Conservation (phyloP, 1,284 basidiomycete genomes). For the Cryptococcus sp. region DNA sequence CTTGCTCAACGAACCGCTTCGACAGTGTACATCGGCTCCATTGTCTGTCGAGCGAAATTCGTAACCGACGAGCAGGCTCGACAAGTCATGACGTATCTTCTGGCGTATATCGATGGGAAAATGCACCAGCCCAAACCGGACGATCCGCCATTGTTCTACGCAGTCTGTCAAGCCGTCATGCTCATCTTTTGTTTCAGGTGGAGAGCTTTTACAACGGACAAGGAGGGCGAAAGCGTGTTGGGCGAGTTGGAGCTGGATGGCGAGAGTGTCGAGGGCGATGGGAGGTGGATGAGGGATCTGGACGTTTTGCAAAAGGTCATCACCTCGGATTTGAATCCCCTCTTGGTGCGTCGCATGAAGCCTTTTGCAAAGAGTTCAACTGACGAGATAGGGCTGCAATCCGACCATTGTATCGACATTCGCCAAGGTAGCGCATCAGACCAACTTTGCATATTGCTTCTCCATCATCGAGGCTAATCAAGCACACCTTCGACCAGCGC, state of each 20-base stretch:
- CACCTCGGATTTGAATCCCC: slow-evolving; percentile 77
- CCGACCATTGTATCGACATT: slow-evolving; percentile 88
- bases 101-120: slow-evolving; percentile 72
- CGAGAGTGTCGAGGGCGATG: slow-evolving; percentile 51
- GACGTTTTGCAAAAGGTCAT: slow-evolving; percentile 75
- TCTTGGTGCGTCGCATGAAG: slow-evolving; percentile 58
- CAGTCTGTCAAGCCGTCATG: slow-evolving; percentile 87
- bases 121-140: slow-evolving; percentile 53
- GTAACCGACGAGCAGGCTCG: slow-evolving; percentile 71
- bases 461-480: slow-evolving; percentile 83
- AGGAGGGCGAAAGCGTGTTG: slow-evolving; percentile 56
- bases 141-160: slow-evolving; percentile 69
- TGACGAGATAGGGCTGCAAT: slow-evolving; percentile 65
- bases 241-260: slow-evolving; percentile 49
- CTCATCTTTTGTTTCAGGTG: slow-evolving; percentile 98
- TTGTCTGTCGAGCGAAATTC: slow-evolving; percentile 85
- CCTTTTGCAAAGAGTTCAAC: not conserved
- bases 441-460: slow-evolving; percentile 92
- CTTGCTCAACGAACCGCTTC: slow-evolving; percentile 64
- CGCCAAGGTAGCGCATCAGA: slow-evolving; percentile 84
- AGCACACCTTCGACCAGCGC: slow-evolving; percentile 18
- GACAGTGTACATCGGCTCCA: slow-evolving; percentile 84
- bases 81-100: slow-evolving; percentile 73
- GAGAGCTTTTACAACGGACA: slow-evolving; percentile 50
- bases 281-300: slow-evolving; percentile 77